A percentile compares a stretch with the other conserved stretches of the same genome.
Conservation (phyloP, 2,329 filamentous ascomycete species). For the Fusarium buharicum region DNA sequence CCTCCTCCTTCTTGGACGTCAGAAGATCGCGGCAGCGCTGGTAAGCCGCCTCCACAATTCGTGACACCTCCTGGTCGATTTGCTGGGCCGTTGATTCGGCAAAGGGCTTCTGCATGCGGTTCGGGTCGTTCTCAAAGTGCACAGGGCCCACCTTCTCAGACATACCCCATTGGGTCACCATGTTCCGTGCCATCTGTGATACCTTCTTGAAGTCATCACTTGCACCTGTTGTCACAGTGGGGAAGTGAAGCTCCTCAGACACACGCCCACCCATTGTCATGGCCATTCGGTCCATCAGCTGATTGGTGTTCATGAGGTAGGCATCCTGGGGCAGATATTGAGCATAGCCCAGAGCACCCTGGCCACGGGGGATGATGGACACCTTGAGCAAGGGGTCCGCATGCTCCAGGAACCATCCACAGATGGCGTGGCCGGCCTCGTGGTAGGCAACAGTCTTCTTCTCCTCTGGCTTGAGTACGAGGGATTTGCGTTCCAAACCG, state of each 20-base stretch:
- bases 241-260: slow-evolving; percentile 95
- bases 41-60: slow-evolving; percentile 93
- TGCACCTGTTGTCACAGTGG: slow-evolving; percentile 93
- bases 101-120: slow-evolving; percentile 92
- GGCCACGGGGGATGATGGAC: slow-evolving; percentile 95
- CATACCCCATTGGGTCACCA: slow-evolving; percentile 99
- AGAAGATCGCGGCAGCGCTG: slow-evolving; percentile 87
- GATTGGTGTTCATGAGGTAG: slow-evolving; percentile 94
- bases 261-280: slow-evolving; percentile 98
- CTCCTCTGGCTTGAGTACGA: slow-evolving; percentile 92
- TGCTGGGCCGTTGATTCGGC: slow-evolving; percentile 91
- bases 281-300: slow-evolving; percentile 99
- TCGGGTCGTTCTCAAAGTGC: slow-evolving; percentile 86
- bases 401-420: slow-evolving; percentile 96
- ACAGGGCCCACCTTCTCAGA: slow-evolving; percentile 91
- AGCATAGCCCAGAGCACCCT: slow-evolving; percentile 92
- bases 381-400: slow-evolving; percentile 99
- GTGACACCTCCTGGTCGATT: slow-evolving; percentile 90
- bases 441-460: slow-evolving; percentile 98
- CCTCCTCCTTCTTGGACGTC: slow-evolving; percentile 84
- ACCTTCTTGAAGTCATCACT: slow-evolving; percentile 99
- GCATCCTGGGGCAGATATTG: slow-evolving; percentile 96
- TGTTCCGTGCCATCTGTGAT: slow-evolving; percentile 91
- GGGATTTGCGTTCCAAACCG: slow-evolving; percentile 95
- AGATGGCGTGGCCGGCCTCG: slow-evolving; percentile 97